Evolutionary conservation across 257 asterid genomes (phyloP).

Genomic region (Thymus quinquecostatus): DNA sequence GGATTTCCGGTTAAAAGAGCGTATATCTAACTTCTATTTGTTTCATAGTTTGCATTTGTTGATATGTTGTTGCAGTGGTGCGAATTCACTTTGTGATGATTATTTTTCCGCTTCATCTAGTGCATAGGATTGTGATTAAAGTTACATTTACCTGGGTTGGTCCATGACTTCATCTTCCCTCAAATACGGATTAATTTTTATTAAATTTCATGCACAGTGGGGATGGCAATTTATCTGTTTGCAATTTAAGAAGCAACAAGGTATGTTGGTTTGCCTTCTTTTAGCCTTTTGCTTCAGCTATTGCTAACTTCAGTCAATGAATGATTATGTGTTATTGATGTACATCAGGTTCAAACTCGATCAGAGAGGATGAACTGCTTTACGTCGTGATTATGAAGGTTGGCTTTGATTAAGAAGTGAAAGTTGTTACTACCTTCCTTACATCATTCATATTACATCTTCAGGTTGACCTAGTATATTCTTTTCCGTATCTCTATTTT

Average conservation of each 20-base stretch:
- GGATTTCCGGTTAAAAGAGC: neutral
- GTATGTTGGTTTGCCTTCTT: constrained; percentile 42
- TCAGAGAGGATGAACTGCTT: constrained; percentile 96
- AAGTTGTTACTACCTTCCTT: too few relatives aligned
- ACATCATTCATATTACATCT: too few relatives aligned
- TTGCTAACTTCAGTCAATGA: too few relatives aligned
- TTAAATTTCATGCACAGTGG: constrained; percentile 60
- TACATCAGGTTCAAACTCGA: constrained; percentile 71
- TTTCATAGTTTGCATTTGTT: too few relatives aligned
- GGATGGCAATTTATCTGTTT: constrained; percentile 89
- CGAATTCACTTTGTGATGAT: too few relatives aligned
- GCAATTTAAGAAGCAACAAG: constrained; percentile 92
- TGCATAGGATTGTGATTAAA: too few relatives aligned
- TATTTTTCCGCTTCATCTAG: too few relatives aligned
- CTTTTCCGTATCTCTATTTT: too few relatives aligned
- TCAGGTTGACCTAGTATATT: constrained; percentile 80
- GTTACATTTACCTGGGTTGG: neutral
- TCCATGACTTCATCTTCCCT: constrained; percentile 13
- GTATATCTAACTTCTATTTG: too few relatives aligned
- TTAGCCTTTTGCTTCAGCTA: constrained; percentile 8
- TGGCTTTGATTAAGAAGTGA: too few relatives aligned
- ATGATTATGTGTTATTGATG: too few relatives aligned
- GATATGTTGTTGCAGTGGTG: too few relatives aligned
- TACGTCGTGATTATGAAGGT: constrained; percentile 84
- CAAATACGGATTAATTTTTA: constrained; percentile 7